Evolutionary conservation across 345 rosid species (phyloP), one percentile per base, ranked within the genome.

Genomic region (Salix caprea): DNA sequence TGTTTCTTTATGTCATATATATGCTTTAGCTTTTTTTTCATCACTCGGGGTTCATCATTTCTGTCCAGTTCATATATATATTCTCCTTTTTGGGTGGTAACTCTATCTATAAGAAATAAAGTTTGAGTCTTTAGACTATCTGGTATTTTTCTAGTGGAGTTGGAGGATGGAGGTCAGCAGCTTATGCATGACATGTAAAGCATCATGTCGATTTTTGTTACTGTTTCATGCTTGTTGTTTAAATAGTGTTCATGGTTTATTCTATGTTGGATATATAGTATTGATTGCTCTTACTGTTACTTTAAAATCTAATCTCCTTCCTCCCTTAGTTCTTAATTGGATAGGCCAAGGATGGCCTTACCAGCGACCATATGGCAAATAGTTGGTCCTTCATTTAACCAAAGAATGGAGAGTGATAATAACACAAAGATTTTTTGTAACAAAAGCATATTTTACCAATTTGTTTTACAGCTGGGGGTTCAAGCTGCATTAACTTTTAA

Each of bases 391-490:
- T 72, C 72, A 61, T 36, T 30, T 67, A 65, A 18, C 56, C 26
- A 23, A 50, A 80, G 16, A 62, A 71, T 76, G 79, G 65, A 73
- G 72, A 73, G 54, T 78, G 30, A 16, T 48, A 46, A 46, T 44
- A 77, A 23, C 36, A 9, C 36, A 54, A 69, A 6, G n/a, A 68
- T n/a, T 46, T 34, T 48, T 56, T 48, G 12, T 40, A 40, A 40
- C 44, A 40, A 9, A 39, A 40, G 11, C 44, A 40, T 40, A 40
- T 40, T 9, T 40, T 40, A 10, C 26, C 50, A 23, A 23, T 15
- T 40, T 5, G 4, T 21, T 73, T 40, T 37, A 9, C 13, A 18
- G 4, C 48, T 73, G 58, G 21, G 58, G 42, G 18, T 44, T 61
- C 24, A 37, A 40, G 58, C 16, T 44, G 50, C 15, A 44, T 44